phyloP scores from a whole-genome alignment of 805 yeast genomes.

The Komagataella phaffii region DNA sequence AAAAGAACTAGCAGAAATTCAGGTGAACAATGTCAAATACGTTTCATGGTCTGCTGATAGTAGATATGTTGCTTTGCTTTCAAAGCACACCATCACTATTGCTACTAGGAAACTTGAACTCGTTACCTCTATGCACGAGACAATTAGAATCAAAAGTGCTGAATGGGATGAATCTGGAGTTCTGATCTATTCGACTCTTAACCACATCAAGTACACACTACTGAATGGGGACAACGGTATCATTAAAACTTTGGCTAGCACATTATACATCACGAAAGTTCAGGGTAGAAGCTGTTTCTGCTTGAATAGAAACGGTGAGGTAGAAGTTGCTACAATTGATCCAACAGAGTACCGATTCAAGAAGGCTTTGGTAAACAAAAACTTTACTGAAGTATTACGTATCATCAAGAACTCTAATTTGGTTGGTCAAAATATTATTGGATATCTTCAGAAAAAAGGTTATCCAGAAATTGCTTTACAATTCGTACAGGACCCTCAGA shows the following conservation, averaged over 20 bases:
- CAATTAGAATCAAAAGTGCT: constrained; percentile 91
- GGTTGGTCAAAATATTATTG: constrained; percentile 95
- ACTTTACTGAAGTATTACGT: constrained; percentile 84
- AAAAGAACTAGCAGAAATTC: constrained; percentile 55
- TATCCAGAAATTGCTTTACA: constrained; percentile 96
- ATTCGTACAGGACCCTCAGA: constrained; percentile 92
- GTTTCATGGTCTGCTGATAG: constrained; percentile 85
- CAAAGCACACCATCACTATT: constrained; percentile 87
- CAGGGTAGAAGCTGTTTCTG: constrained; percentile 63
- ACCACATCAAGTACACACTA: constrained; percentile 88
- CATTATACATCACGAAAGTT: constrained; percentile 69
- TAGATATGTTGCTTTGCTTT: constrained; percentile 71
- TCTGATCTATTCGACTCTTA: constrained; percentile 82
- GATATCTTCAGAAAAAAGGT: constrained; percentile 87
- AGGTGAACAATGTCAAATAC: constrained; percentile 72
- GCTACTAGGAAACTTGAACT: constrained; percentile 69
- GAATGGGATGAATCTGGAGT: constrained; percentile 93
- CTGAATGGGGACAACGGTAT: constrained; percentile 94
- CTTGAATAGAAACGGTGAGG: constrained; percentile 74
- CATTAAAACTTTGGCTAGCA: constrained; percentile 80
- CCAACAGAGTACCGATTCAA: constrained; percentile 97
- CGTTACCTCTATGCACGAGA: constrained; percentile 83
- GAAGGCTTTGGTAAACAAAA: constrained; percentile 78
- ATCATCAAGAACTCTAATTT: constrained; percentile 79
- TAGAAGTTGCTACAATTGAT: constrained; percentile 68